Evolutionary conservation across 75 land plant species (phyloP).

Genomic region (Selaginella tamariscina): DNA sequence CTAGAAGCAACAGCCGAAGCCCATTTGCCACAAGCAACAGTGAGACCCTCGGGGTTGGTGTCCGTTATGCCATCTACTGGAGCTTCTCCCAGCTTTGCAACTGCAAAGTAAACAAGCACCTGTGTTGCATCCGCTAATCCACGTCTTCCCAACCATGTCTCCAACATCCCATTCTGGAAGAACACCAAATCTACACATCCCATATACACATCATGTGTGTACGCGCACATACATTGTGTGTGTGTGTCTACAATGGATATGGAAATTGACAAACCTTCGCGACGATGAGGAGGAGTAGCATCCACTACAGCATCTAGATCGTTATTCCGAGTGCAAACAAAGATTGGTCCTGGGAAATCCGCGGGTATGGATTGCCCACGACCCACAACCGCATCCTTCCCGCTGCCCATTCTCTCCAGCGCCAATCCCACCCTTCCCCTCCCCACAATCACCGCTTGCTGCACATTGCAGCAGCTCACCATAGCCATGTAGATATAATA

Average conservation of each 20-base stretch:
- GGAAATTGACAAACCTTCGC: too few species aligned
- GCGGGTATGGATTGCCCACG: constrained; percentile 65
- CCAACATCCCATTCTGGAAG: constrained; percentile 99
- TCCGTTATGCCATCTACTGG: constrained; percentile 98
- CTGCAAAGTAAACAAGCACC: constrained; percentile 93
- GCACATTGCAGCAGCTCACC: too few species aligned
- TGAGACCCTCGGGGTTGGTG: constrained; percentile 87
- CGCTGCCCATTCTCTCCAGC: constrained; percentile 60
- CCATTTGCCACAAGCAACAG: constrained; percentile 95
- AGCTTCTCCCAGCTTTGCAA: constrained; percentile 81
- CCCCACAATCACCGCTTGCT: constrained; percentile 88
- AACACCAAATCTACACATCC: constrained; percentile 80
- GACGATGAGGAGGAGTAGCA: constrained; percentile 63
- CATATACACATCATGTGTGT: background rate
- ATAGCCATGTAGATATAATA: too few species aligned
- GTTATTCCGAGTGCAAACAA: constrained; percentile 92
- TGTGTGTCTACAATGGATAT: constrained; percentile 14
- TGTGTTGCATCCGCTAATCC: constrained; percentile 61
- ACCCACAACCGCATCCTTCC: constrained; percentile 50
- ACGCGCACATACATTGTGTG: background rate
- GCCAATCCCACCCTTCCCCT: constrained; percentile 83
- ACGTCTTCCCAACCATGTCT: constrained; percentile 77
- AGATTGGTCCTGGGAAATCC: constrained; percentile 58
- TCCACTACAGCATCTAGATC: constrained; percentile 76
- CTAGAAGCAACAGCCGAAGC: constrained; percentile 71